These are phyloP conservation scores for Mangifera indica DNA, from an alignment of 345 rosid genomes.

Conservation along the genomic window DNA sequence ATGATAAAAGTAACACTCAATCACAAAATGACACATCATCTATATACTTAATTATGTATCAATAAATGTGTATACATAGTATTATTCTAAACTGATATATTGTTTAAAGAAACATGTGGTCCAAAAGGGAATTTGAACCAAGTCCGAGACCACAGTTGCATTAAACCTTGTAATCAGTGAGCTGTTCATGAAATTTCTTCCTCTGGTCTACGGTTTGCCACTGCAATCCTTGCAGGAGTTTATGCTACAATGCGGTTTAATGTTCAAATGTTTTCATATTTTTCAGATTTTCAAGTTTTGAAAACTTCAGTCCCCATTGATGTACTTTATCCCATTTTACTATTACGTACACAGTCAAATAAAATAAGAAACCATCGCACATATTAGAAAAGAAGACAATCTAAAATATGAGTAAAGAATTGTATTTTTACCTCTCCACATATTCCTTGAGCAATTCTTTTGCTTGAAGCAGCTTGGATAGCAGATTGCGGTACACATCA, in stretches of 20 bases:
- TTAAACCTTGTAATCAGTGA: not conserved
- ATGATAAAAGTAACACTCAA: no score
- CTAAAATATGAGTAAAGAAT: conserved; percentile 2
- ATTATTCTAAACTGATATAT: no score
- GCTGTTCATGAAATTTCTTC: not conserved
- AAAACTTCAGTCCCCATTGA: not conserved
- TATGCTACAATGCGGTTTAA: no score
- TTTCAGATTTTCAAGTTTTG: not conserved
- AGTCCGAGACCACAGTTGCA: not conserved
- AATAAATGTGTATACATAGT: no score
- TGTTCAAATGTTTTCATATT: no score
- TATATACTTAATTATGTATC: no score
- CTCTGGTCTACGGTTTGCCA: not conserved
- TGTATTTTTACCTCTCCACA: conserved; percentile 63
- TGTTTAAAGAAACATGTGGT: not conserved
- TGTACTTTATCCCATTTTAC: not conserved
- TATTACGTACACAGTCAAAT: not conserved
- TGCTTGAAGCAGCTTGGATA: conserved; percentile 94
- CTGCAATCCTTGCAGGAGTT: no score
- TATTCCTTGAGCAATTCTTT: conserved; percentile 94
- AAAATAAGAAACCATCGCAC: not conserved
- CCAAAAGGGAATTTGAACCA: not conserved
- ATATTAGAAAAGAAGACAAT: not conserved
- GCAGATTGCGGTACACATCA: conserved; percentile 91
- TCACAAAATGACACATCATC: no score